These are phyloP conservation scores for Microbotryum violaceum DNA, from an alignment of 1,284 basidiomycete species.

Conservation along the genomic window DNA sequence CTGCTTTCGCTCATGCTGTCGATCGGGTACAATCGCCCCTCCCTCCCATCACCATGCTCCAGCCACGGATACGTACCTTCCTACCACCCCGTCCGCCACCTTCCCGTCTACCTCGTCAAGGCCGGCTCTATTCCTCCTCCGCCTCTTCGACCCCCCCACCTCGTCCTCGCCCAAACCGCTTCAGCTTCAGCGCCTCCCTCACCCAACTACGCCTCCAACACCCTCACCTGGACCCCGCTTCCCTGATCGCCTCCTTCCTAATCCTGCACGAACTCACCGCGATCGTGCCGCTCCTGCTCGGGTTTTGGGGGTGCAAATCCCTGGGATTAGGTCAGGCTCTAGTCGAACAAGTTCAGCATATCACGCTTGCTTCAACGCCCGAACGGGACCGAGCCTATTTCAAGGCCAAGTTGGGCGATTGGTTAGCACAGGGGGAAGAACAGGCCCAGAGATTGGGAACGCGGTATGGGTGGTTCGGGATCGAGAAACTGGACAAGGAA, in stretches of 20 bases:
- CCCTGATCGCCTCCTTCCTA: slow-evolving; percentile 68
- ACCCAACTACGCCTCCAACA: slow-evolving; percentile 13
- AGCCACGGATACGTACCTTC: too few species aligned
- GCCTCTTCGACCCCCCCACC: neutral
- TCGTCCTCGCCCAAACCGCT: neutral
- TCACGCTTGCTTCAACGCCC: slow-evolving; percentile 10
- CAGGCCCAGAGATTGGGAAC: slow-evolving; percentile 65
- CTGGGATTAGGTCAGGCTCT: slow-evolving; percentile 64
- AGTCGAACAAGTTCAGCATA: slow-evolving; percentile 44
- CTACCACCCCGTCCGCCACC: neutral
- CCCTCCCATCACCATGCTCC: too few species aligned
- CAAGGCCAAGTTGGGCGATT: slow-evolving; percentile 45
- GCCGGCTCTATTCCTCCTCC: neutral
- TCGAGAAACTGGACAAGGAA: slow-evolving; percentile 49
- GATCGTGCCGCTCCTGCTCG: slow-evolving; percentile 61
- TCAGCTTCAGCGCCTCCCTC: slow-evolving; percentile 12
- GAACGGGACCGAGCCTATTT: neutral
- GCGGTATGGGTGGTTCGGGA: slow-evolving; percentile 74
- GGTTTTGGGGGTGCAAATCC: slow-evolving; percentile 64
- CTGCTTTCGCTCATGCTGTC: neutral
- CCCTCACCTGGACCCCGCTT: slow-evolving; percentile 56
- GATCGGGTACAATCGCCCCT: too few species aligned
- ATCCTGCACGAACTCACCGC: slow-evolving; percentile 84
- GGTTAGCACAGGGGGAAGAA: slow-evolving; percentile 65
- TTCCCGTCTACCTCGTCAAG: neutral